phyloP scores from a whole-genome alignment of 768 basidiomycete species.

The Tephrocybe sp. region DNA sequence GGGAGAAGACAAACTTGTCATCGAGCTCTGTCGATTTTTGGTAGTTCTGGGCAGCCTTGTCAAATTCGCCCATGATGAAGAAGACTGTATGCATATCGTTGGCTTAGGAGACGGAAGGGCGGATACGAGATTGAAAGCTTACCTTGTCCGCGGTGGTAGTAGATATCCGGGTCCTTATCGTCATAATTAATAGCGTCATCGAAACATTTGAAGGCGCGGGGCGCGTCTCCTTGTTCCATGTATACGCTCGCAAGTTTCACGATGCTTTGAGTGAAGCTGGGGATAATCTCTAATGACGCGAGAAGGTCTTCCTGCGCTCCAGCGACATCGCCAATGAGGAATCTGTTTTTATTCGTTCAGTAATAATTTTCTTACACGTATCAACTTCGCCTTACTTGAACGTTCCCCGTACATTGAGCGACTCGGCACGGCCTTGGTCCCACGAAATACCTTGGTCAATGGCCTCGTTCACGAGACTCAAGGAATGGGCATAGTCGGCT shows the following conservation, averaged over 20 bases:
- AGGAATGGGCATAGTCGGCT: slow-evolving; percentile 77
- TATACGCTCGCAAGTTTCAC: slow-evolving; percentile 97
- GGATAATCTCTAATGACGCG: slow-evolving; percentile 66
- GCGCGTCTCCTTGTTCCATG: slow-evolving; percentile 90
- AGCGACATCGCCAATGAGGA: slow-evolving; percentile 80
- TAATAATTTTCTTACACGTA: not conserved
- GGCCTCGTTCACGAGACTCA: slow-evolving; percentile 79
- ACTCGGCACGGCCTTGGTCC: slow-evolving; percentile 75
- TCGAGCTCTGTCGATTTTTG: slow-evolving; percentile 87
- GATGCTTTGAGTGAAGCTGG: slow-evolving; percentile 77
- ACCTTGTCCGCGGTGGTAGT: slow-evolving; percentile 99
- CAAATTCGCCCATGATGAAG: slow-evolving; percentile 93
- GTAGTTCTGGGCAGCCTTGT: slow-evolving; percentile 86
- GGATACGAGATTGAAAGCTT: slow-evolving; percentile 15
- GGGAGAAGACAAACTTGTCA: slow-evolving; percentile 88
- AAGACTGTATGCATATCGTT: slow-evolving; percentile 50
- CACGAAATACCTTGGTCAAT: slow-evolving; percentile 83
- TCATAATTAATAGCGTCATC: slow-evolving; percentile 85
- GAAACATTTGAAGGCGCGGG: slow-evolving; percentile 85
- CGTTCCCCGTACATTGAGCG: slow-evolving; percentile 89
- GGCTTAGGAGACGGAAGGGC: not conserved
- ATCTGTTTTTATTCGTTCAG: slow-evolving; percentile 45
- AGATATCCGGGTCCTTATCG: slow-evolving; percentile 87
- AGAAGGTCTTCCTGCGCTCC: slow-evolving; percentile 84
- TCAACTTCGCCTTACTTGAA: slow-evolving; percentile 75